Evolutionary conservation across 2,329 filamentous ascomycete genomes (phyloP).

Genomic region (Sporothrix protearum): DNA sequence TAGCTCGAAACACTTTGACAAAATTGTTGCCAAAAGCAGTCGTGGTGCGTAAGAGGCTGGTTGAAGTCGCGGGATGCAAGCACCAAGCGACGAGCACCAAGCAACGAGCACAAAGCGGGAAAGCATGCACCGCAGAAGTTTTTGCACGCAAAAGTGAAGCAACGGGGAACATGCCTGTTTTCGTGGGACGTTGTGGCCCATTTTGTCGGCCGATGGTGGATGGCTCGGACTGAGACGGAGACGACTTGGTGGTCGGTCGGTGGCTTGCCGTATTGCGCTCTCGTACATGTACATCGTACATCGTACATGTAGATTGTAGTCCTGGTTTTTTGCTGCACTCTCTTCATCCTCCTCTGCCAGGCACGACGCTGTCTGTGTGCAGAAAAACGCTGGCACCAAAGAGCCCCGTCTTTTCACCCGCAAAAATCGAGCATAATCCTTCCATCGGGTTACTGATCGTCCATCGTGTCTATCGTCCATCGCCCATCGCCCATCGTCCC

Average conservation of each 20-base stretch:
- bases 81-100: not conserved
- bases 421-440: not conserved
- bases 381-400: slow-evolving; percentile 12
- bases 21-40: not conserved
- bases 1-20: not conserved
- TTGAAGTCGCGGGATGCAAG: not conserved
- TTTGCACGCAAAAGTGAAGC: not conserved
- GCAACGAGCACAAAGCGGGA: too few species aligned
- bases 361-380: not conserved
- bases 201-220: not conserved
- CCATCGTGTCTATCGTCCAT: not conserved
- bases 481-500: not conserved
- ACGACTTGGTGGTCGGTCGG: not conserved
- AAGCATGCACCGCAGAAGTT: not conserved
- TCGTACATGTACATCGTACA: too few species aligned
- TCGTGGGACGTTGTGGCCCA: not conserved
- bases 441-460: not conserved
- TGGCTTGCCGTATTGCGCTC: slow-evolving; percentile 11
- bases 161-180: not conserved
- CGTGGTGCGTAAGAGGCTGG: not conserved
- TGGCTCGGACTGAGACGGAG: not conserved
- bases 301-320: too few species aligned
- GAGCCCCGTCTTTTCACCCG: not conserved
- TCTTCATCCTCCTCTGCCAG: slow-evolving; percentile 8
- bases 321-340: not conserved